Evolutionary conservation across 176 grass and related monocot species (phyloP).

Genomic region (Metroxylon sagu): DNA sequence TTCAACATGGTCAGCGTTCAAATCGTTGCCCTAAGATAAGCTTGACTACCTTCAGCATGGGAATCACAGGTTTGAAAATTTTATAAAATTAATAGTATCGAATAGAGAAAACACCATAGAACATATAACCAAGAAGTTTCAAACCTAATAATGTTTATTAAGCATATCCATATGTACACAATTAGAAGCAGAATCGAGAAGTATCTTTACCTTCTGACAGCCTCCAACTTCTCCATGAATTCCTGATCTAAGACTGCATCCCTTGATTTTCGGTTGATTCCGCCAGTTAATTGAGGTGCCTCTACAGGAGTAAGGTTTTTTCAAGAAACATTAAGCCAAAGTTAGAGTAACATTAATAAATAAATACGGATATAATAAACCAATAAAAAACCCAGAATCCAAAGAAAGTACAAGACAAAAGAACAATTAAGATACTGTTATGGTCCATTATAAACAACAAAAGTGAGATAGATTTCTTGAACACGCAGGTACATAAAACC

Average conservation of each 20-base stretch:
- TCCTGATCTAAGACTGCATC: slow-evolving; percentile 42
- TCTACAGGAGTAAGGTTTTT: slow-evolving; percentile 22
- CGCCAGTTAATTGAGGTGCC: slow-evolving; percentile 33
- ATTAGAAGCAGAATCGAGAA: neutral
- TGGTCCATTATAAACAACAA: no score
- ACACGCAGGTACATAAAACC: no score
- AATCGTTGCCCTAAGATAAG: no score
- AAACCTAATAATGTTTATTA: no score
- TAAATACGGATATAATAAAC: slow-evolving; percentile 1
- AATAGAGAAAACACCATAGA: no score
- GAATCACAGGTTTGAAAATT: no score
- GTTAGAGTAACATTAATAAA: slow-evolving; percentile 1
- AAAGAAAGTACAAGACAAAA: no score
- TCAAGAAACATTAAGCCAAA: slow-evolving; percentile 4
- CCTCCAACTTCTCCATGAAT: slow-evolving; percentile 65
- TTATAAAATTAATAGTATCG: no score
- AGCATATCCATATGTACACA: slow-evolving; percentile 5
- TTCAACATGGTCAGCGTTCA: no score
- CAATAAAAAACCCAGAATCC: neutral
- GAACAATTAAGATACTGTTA: no score
- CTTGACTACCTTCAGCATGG: no score
- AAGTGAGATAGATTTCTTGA: no score
- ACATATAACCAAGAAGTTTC: neutral
- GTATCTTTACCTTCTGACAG: slow-evolving; percentile 44
- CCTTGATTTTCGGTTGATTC: slow-evolving; percentile 28